A percentile compares a stretch with the other conserved stretches of the same genome.
phyloP scores from a whole-genome alignment of 495 filamentous ascomycete species.

The Neurospora hispaniola region DNA sequence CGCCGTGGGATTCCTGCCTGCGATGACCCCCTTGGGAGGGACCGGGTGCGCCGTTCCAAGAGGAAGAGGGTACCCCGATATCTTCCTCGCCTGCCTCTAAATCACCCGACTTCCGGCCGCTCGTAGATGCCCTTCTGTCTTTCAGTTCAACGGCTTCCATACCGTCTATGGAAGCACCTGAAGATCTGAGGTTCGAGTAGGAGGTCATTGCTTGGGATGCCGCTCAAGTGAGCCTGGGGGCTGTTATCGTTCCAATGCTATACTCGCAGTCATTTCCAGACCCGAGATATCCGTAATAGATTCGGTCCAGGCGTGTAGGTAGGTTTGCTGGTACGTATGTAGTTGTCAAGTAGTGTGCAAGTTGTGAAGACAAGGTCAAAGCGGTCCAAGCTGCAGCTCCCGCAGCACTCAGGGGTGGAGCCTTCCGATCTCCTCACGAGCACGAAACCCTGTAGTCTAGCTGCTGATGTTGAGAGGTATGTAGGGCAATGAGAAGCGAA shows the following conservation, averaged over 20 bases:
- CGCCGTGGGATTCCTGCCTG: slow-evolving; percentile 16
- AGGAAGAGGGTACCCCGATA: background rate
- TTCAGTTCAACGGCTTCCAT: background rate
- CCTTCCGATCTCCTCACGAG: background rate
- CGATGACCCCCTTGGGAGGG: slow-evolving; percentile 6
- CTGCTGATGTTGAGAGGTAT: background rate
- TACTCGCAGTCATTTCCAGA: background rate
- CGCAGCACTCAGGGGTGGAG: background rate
- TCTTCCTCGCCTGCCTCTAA: background rate
- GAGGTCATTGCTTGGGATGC: background rate
- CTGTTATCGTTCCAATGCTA: background rate
- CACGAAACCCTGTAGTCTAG: background rate
- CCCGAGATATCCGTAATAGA: background rate
- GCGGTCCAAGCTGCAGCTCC: background rate
- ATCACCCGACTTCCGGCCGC: background rate
- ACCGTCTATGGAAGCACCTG: background rate
- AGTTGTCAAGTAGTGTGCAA: background rate
- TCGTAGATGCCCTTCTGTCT: background rate
- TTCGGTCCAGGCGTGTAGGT: background rate
- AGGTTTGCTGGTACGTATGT: background rate
- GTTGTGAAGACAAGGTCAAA: background rate
- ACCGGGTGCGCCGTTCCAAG: background rate
- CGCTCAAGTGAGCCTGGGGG: background rate
- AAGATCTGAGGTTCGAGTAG: background rate
- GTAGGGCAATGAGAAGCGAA: background rate